Evolutionary conservation across 306 rosid genomes (phyloP), one percentile per base, ranked within the genome.

Genomic region (Canavalia gladiata): DNA sequence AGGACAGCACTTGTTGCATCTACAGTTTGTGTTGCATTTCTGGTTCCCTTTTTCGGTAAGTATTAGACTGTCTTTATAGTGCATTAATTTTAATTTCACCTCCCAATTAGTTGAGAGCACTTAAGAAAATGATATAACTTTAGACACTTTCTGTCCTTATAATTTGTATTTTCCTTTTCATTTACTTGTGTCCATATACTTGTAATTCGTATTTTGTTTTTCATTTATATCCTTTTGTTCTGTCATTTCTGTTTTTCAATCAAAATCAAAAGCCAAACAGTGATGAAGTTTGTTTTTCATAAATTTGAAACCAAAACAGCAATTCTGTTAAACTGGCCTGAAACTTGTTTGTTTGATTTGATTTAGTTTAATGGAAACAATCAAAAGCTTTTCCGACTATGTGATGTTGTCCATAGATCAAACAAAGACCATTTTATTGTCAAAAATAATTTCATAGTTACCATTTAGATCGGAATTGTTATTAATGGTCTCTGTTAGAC

Each of bases 21-120:
- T 62, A 83, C 90, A 6, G 91, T 90, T 84, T 90, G 88, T 51
- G 91, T 79, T 54, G 97, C 95, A 30, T 90, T 90, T 83, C 72
- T 90, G 82, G 83, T 92, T 82, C 97, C 97, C 18, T 90, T 92
- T 84, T 90, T 92, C 13, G 97, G 97, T 90, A 86, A 80, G 76
- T 54, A 12, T 75, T 34, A 47, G 42, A 62, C 50, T 79, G 30
- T 74, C 64, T 83, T 30, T 54, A 1, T 11, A 7, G 2, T 43
- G 37, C 25, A 9, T 68, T 46, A 10, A 68, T 46, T 50, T 33
- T 34, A 74, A 7, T 11, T 0, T 10, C 59, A 57, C 29, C 43
- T 28, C 64, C 3, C 10, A 56, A 39, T 47, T 51, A 35, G 10
- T 67, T 41, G 51, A 13, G 64, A 49, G 7, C 47, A 37, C 55